Evolutionary conservation across 805 yeast genomes (phyloP).

Genomic region (Metschnikowia santaceciliae): DNA sequence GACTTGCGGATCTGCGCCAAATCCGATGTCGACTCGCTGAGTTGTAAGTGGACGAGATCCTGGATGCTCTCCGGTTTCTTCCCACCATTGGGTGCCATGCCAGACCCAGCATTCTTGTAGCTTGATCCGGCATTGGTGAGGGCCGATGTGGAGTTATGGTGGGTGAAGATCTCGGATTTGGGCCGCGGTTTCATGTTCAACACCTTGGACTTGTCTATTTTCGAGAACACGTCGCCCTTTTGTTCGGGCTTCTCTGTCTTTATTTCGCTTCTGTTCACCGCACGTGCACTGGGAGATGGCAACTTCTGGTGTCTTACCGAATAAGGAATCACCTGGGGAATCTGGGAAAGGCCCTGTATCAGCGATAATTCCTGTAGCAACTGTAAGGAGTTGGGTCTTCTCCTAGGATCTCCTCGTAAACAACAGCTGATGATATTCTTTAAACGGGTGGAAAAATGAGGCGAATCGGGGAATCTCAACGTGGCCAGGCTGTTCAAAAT

Average conservation of each 20-base stretch:
- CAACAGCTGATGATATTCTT: slow-evolving; percentile 61
- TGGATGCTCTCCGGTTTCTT: slow-evolving; percentile 19
- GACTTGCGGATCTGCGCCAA: slow-evolving; percentile 14
- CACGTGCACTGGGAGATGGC: neutral
- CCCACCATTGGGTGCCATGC: neutral
- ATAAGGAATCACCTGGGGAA: slow-evolving; percentile 40
- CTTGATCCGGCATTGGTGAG: neutral
- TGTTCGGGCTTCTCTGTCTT: neutral
- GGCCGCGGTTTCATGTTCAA: slow-evolving; percentile 16
- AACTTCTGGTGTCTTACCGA: slow-evolving; percentile 22
- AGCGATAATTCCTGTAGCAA: slow-evolving; percentile 62
- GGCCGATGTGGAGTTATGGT: neutral
- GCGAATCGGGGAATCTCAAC: slow-evolving; percentile 39
- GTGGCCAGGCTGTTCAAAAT: slow-evolving; percentile 55
- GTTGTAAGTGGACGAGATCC: slow-evolving; percentile 30
- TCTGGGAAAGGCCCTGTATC: slow-evolving; percentile 47
- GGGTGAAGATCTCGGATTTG: slow-evolving; percentile 11
- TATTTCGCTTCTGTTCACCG: neutral
- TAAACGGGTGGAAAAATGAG: slow-evolving; percentile 53
- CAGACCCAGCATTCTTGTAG: neutral
- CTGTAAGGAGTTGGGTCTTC: slow-evolving; percentile 73
- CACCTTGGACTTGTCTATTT: slow-evolving; percentile 38
- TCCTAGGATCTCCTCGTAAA: slow-evolving; percentile 60
- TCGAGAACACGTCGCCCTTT: slow-evolving; percentile 38
- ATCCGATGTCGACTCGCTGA: slow-evolving; percentile 25